Percentiles rank a stretch among this genome's conserved stretches.
Evolutionary conservation across 495 filamentous ascomycete species (phyloP).

Genomic region (Talaromyces borbonicus): DNA sequence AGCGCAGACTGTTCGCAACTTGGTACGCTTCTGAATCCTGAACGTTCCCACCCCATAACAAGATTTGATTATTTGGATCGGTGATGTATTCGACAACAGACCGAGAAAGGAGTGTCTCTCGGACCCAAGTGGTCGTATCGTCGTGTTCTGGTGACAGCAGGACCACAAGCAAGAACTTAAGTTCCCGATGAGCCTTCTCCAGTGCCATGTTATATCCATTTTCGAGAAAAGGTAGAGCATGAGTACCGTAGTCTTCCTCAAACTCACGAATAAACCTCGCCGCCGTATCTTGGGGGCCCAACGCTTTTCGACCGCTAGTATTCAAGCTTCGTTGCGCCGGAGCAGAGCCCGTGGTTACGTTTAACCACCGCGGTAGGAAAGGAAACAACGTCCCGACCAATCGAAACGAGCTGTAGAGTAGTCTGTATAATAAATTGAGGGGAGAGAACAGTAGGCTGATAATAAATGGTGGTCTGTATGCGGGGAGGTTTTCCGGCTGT

Average conservation of each 20-base stretch:
- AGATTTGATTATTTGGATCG: conserved; percentile 59
- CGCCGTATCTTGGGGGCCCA: conserved; percentile 79
- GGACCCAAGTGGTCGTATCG: conserved; percentile 74
- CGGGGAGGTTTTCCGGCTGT: conserved; percentile 51
- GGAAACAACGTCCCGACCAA: conserved; percentile 68
- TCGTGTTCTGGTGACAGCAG: conserved; percentile 88
- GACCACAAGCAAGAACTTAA: conserved; percentile 80
- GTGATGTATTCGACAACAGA: conserved; percentile 66
- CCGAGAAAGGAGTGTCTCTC: conserved; percentile 65
- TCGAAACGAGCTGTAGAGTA: conserved; percentile 51
- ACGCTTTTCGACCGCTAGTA: conserved; percentile 56
- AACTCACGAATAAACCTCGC: conserved; percentile 84
- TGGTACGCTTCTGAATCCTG: conserved; percentile 91
- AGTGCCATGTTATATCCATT: conserved; percentile 83
- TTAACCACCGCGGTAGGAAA: conserved; percentile 67
- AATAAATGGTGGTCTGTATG: conserved; percentile 60
- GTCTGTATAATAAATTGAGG: conserved; percentile 63
- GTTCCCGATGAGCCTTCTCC: conserved; percentile 78
- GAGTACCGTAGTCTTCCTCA: conserved; percentile 77
- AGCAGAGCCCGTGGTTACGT: conserved; percentile 37
- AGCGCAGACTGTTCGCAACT: conserved; percentile 69
- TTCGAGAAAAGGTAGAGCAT: conserved; percentile 65
- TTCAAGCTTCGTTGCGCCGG: conserved; percentile 44
- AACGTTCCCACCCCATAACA: conserved; percentile 87
- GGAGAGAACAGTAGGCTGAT: conserved; percentile 72